Conservation (phyloP, 75 land plant species). For the Selaginella tamariscina region DNA sequence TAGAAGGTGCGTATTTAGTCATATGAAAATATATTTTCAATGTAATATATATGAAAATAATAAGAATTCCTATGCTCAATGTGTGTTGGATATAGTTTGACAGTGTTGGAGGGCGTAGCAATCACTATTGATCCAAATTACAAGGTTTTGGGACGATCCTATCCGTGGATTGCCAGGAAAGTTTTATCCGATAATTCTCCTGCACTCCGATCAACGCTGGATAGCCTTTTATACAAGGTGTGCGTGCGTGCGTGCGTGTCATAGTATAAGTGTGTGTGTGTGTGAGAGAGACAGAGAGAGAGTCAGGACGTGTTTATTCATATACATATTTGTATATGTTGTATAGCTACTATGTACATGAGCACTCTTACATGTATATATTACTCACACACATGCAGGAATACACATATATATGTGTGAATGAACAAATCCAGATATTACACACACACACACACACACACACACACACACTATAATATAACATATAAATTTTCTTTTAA, state of each 20-base stretch:
- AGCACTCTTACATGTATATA: neutral
- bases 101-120: slow-evolving; percentile 95
- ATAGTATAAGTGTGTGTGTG: too few species aligned
- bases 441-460: neutral
- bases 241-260: too few species aligned
- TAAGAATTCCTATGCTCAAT: too few species aligned
- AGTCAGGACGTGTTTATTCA: neutral
- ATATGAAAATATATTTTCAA: neutral
- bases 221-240: slow-evolving; percentile 68
- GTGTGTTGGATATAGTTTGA: slow-evolving; percentile 55
- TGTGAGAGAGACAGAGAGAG: too few species aligned
- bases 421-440: too few species aligned
- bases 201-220: slow-evolving; percentile 52
- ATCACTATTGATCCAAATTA: slow-evolving; percentile 69
- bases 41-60: neutral
- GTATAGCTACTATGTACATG: neutral
- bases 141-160: slow-evolving; percentile 85
- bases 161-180: slow-evolving; percentile 98
- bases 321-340: neutral
- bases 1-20: slow-evolving; percentile 55
- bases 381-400: neutral
- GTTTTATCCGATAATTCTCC: slow-evolving; percentile 83
- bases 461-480: neutral
- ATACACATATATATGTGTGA: too few species aligned
- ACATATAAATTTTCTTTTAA: neutral